Evolutionary conservation across 2,329 filamentous ascomycete species (phyloP).

Genomic region (Hymenoscyphus albidus): DNA sequence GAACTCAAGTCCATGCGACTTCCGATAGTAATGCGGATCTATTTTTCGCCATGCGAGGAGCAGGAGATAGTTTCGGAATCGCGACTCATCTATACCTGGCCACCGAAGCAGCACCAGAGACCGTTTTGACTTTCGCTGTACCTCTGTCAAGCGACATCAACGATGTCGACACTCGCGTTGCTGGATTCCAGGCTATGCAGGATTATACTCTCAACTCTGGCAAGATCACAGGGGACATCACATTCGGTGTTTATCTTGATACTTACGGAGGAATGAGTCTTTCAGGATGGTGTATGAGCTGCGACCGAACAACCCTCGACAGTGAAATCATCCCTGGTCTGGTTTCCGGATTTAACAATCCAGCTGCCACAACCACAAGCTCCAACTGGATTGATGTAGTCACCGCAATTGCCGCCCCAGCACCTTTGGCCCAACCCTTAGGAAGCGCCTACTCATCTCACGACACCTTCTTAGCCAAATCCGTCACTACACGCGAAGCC

Average conservation of each 20-base stretch:
- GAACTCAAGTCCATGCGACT: conserved; percentile 29
- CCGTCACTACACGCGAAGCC: conserved; percentile 35
- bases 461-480: conserved; percentile 54
- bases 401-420: conserved; percentile 4
- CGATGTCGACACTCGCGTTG: conserved; percentile 19
- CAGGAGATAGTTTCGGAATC: conserved; percentile 37
- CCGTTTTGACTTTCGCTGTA: conserved; percentile 18
- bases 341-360: conserved; percentile 34
- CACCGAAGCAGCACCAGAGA: conserved; percentile 5
- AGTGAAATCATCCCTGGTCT: conserved; percentile 37
- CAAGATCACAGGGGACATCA: conserved; percentile 40
- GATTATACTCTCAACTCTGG: conserved; percentile 39
- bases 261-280: conserved; percentile 35
- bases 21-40: conserved; percentile 29
- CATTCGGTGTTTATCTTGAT: conserved; percentile 42
- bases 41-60: conserved; percentile 36
- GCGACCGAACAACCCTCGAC: conserved; percentile 36
- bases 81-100: conserved; percentile 30
- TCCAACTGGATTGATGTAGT: conserved; percentile 7
- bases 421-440: conserved; percentile 36
- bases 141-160: conserved; percentile 10
- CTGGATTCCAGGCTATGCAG: conserved; percentile 40
- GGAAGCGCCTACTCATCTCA: conserved; percentile 36
- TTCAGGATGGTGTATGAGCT: conserved; percentile 41
- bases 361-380: background rate